Base-by-base conservation (phyloP, 2,329 filamentous ascomycete genomes). In the Stagonosporopsis chrysanthemi region DNA sequence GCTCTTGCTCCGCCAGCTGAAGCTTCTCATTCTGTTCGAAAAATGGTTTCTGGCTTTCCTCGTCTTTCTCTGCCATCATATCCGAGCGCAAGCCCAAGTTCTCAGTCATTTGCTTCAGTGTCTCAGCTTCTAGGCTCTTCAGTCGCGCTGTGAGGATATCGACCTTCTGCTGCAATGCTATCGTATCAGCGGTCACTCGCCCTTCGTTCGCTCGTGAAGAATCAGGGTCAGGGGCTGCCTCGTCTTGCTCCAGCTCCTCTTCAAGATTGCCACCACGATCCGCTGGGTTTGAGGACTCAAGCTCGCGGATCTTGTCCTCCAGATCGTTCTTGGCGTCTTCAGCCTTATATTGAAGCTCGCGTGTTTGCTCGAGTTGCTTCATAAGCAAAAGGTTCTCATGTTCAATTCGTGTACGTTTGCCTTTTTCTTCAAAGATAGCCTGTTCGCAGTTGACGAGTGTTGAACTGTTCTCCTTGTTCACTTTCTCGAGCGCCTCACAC, bases 401-500 rank as follows among this genome's bases (percentile, higher is more conserved):
- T 57, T 82, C 80, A 11, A 81, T 74, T 35, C 80, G 74, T 38
- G 79, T 80, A 17, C 79, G 73, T 42, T 77, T 79, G 15, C 79
- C 79, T 47, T 81, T 81, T 52, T 81, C 75, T 64, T 82, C 81
- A 58, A 80, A 82, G 61, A 83, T 81, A 44, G 81, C 80, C 56
- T 81, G 80, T 59, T 83, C 81, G 50, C 79, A 79, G 29, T 82
- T 82, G 28, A 80, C 75, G 29, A 83, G 79, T 5, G 81, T 78
- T 44, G 80, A 77, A 49, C 77, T 77, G 58, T 82, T 82, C 64
- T 83, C 81, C 43, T 81, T 80, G 64, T 82, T 82, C 39, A 81
- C 80, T 62, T 81, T 82, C 52, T 82, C 77, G 19, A 83, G 67
- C 3, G 75, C 71, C 26, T 75, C 73, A 47, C 78, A 80, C 14